Conservation (phyloP, 257 asterid genomes). For the Anisodus tanguticus region DNA sequence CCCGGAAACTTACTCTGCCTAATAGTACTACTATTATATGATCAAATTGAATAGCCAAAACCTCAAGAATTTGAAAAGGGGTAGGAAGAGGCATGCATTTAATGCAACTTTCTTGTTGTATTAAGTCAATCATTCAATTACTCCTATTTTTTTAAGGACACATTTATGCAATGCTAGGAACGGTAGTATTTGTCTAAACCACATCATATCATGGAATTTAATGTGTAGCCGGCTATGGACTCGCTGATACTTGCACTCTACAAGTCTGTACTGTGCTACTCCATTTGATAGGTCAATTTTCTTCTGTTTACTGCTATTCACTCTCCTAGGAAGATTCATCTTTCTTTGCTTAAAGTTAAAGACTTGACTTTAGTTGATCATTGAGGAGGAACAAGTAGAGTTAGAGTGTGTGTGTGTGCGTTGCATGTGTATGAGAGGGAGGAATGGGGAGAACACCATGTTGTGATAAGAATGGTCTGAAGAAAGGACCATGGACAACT, state of each 20-base stretch:
- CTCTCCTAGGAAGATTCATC: not conserved
- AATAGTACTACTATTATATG: not conserved
- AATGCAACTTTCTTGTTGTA: slow-evolving; percentile 45
- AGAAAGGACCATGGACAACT: slow-evolving; percentile 93
- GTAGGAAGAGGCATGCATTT: slow-evolving; percentile 45
- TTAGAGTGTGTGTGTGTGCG: slow-evolving; percentile 17
- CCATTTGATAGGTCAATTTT: slow-evolving; percentile 31
- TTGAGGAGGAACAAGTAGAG: not conserved
- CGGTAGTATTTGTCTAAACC: not conserved
- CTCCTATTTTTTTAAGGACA: slow-evolving; percentile 12
- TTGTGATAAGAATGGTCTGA: slow-evolving; percentile 88
- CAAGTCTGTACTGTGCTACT: slow-evolving; percentile 31
- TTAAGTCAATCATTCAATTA: slow-evolving; percentile 57
- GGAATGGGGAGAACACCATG: slow-evolving; percentile 94
- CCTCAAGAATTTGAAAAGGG: slow-evolving; percentile 33
- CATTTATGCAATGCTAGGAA: not conserved
- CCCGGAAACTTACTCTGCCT: not conserved
- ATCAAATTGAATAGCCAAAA: not conserved
- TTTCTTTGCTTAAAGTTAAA: not conserved
- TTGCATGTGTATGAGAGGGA: slow-evolving; percentile 21
- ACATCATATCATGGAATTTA: slow-evolving; percentile 42
- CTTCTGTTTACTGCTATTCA: slow-evolving; percentile 1
- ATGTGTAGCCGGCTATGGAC: slow-evolving; percentile 57
- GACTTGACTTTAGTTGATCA: slow-evolving; percentile 26
- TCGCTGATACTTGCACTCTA: slow-evolving; percentile 47